Conservation (phyloP, 345 rosid species). For the Bretschneidera sinensis region DNA sequence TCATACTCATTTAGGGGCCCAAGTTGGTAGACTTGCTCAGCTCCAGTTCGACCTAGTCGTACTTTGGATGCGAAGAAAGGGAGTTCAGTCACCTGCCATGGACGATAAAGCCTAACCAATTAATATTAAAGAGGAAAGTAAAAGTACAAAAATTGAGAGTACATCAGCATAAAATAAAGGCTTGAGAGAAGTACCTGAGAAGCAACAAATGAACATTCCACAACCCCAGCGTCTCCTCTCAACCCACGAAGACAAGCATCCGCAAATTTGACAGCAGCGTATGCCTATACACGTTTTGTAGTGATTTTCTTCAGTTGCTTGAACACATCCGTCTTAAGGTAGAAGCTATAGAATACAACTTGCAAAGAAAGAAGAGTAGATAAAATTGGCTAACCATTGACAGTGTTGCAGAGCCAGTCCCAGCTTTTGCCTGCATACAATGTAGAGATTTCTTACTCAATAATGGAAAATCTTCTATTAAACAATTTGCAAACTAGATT, state of each 20-base stretch:
- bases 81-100: constrained; percentile 60
- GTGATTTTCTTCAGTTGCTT: constrained; percentile 2
- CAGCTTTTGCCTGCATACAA: constrained; percentile 67
- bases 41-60: constrained; percentile 66
- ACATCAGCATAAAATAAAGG: not conserved
- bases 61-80: constrained; percentile 82
- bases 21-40: constrained; percentile 58
- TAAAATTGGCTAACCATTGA: constrained; percentile 55
- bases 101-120: not conserved
- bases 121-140: constrained; percentile 5
- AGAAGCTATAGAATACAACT: not conserved
- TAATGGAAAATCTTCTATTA: too few species aligned
- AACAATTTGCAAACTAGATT: not conserved
- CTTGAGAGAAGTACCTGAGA: constrained; percentile 35
- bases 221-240: constrained; percentile 63
- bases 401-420: constrained; percentile 77
- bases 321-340: not conserved
- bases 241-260: constrained; percentile 76
- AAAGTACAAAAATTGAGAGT: not conserved
- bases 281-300: constrained; percentile 41
- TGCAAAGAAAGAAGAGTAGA: not conserved
- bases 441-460: too few species aligned
- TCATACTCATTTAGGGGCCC: constrained; percentile 73
- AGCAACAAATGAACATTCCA: constrained; percentile 62
- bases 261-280: constrained; percentile 84